phyloP scores from a whole-genome alignment of 2,329 filamentous ascomycete genomes.

The Trichothecium roseum region DNA sequence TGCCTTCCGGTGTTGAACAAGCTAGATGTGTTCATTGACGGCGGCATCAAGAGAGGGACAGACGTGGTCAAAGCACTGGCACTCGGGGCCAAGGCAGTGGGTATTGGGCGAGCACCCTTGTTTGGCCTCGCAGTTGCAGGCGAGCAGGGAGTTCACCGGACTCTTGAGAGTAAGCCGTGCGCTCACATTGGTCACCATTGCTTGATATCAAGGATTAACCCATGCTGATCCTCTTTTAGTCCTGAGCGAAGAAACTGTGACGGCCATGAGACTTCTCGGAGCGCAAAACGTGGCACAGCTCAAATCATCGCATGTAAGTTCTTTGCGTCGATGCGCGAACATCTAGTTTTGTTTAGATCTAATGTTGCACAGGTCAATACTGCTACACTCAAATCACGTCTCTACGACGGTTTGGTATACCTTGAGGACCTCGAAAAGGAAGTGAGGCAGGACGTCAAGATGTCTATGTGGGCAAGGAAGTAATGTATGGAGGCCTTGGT shows the following conservation, averaged over 20 bases:
- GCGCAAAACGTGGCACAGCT: constrained; percentile 1
- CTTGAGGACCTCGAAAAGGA: constrained; percentile 2
- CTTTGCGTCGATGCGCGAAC: too few relatives aligned
- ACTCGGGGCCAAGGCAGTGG: constrained; percentile 77
- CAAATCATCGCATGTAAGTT: constrained; percentile 2
- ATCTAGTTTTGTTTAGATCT: too few relatives aligned
- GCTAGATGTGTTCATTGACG: constrained; percentile 79
- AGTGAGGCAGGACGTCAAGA: background rate
- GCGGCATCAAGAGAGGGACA: constrained; percentile 75
- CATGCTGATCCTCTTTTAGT: constrained; percentile 1
- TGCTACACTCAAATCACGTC: background rate
- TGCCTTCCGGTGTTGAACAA: constrained; percentile 58
- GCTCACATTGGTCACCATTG: too few relatives aligned
- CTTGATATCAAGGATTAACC: too few relatives aligned
- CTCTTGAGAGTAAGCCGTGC: constrained; percentile 49
- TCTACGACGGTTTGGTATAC: constrained; percentile 1
- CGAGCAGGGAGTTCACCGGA: constrained; percentile 49
- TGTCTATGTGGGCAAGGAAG: too few relatives aligned
- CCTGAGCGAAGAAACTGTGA: constrained; percentile 1
- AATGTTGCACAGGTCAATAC: constrained; percentile 1
- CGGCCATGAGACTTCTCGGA: constrained; percentile 2
- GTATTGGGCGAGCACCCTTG: constrained; percentile 63
- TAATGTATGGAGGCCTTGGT: too few relatives aligned
- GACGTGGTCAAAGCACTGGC: constrained; percentile 84
- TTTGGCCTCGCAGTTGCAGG: constrained; percentile 57